phyloP scores from a whole-genome alignment of 2,329 filamentous ascomycete species.

The Alternaria incomplexa region DNA sequence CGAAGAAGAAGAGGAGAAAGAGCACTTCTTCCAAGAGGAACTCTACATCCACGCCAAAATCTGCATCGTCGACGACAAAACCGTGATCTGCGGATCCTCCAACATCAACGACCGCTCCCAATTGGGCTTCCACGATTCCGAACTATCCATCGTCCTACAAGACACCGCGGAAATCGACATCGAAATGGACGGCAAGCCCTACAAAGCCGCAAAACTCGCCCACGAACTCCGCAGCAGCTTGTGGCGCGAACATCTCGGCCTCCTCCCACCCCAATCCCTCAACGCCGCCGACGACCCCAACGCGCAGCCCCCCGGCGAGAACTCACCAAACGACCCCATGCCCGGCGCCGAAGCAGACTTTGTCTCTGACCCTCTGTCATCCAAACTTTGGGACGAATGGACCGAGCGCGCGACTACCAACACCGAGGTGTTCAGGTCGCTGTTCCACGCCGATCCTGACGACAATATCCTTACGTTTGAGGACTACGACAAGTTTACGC shows the following conservation, averaged over 20 bases:
- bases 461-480: slow-evolving; percentile 87
- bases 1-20: slow-evolving; percentile 73
- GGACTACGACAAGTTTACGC: slow-evolving; percentile 81
- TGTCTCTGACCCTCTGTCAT: slow-evolving; percentile 65
- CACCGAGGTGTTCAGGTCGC: slow-evolving; percentile 75
- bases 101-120: slow-evolving; percentile 94
- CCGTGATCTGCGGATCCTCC: slow-evolving; percentile 83
- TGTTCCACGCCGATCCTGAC: slow-evolving; percentile 90
- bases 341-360: slow-evolving; percentile 70
- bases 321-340: slow-evolving; percentile 74
- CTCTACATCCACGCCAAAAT: slow-evolving; percentile 95
- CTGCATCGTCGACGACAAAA: slow-evolving; percentile 83
- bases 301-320: slow-evolving; percentile 73
- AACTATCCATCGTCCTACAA: slow-evolving; percentile 88
- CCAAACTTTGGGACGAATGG: slow-evolving; percentile 70
- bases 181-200: slow-evolving; percentile 79
- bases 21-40: slow-evolving; percentile 94
- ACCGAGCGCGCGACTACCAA: slow-evolving; percentile 71
- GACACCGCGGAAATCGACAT: slow-evolving; percentile 75
- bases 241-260: slow-evolving; percentile 89
- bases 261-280: slow-evolving; percentile 74
- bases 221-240: slow-evolving; percentile 80
- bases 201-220: slow-evolving; percentile 80
- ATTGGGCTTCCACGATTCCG: slow-evolving; percentile 86
- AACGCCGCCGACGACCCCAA: slow-evolving; percentile 73